Evolutionary conservation across 192 early-diverging fungal genomes (phyloP).

Genomic region (Coemansia sp.): DNA sequence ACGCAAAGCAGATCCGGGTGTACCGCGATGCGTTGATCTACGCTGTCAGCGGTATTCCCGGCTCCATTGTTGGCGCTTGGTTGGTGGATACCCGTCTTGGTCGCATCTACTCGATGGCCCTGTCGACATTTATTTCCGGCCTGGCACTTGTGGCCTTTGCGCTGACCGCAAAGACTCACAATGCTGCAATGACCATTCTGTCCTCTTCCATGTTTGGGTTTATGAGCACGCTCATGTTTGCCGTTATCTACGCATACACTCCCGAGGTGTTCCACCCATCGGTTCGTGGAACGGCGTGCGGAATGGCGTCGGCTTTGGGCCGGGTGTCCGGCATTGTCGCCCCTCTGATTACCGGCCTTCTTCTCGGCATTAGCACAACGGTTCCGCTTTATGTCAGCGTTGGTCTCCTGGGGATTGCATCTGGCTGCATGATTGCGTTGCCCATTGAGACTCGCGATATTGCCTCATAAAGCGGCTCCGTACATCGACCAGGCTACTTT

Average conservation of each 20-base stretch:
- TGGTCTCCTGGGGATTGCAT: conserved; percentile 53
- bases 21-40: conserved; percentile 74
- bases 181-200: conserved; percentile 50
- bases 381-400: conserved; percentile 68
- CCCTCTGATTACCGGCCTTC: conserved; percentile 66
- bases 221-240: conserved; percentile 72
- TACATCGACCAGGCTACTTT: too few relatives aligned
- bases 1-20: conserved; percentile 50
- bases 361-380: conserved; percentile 55
- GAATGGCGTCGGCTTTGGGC: conserved; percentile 70
- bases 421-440: conserved; percentile 61
- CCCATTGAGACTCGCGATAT: conserved; percentile 58
- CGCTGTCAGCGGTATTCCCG: conserved; percentile 72
- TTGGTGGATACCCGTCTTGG: conserved; percentile 72
- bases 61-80: conserved; percentile 64
- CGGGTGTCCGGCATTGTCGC: conserved; percentile 71
- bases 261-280: conserved; percentile 79
- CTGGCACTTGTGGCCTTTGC: conserved; percentile 67
- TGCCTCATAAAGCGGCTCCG: conserved; percentile 9
- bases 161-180: conserved; percentile 47
- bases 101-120: conserved; percentile 73
- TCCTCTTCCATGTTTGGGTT: conserved; percentile 63
- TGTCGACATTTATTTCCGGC: conserved; percentile 68
- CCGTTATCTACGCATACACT: conserved; percentile 82
- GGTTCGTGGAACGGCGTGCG: conserved; percentile 74